These are phyloP conservation scores for Lachnellula willkommii DNA, from an alignment of 2,329 filamentous ascomycete species.

Conservation along the genomic window DNA sequence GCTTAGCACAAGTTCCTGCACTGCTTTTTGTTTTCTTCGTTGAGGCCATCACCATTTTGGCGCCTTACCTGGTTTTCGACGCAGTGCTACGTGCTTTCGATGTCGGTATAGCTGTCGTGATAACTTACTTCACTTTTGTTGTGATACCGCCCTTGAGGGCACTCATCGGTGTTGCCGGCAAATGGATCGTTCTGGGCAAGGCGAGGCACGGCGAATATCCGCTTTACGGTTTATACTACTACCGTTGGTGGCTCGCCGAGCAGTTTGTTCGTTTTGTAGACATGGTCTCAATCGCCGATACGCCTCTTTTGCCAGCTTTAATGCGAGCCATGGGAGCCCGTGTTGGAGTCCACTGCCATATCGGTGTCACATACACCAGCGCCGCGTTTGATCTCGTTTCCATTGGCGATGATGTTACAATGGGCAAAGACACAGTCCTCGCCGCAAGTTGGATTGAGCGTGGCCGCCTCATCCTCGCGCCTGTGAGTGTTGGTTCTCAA, in stretches of 20 bases:
- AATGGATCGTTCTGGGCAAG: constrained; percentile 1
- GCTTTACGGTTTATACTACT: constrained; percentile 4
- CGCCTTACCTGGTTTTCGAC: neutral
- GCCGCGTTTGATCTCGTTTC: neutral
- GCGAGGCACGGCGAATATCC: constrained; percentile 1
- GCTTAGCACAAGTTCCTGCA: constrained; percentile 1
- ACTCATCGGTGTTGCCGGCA: neutral
- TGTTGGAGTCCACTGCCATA: constrained; percentile 3
- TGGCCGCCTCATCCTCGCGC: constrained; percentile 1
- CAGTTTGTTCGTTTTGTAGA: constrained; percentile 2
- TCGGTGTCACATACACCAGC: neutral
- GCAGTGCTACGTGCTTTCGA: neutral
- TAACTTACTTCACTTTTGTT: constrained; percentile 1
- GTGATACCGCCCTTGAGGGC: neutral
- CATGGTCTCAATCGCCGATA: constrained; percentile 2
- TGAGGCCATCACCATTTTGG: neutral
- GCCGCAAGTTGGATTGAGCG: constrained; percentile 1
- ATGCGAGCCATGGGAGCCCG: constrained; percentile 3
- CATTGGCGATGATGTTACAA: constrained; percentile 1
- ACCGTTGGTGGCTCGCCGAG: constrained; percentile 4
- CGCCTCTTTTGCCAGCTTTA: constrained; percentile 1
- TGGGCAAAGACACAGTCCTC: neutral
- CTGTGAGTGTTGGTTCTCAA: neutral
- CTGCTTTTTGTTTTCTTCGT: constrained; percentile 1
- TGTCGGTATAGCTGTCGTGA: neutral